These are phyloP conservation scores for Blastobotrys terrestris DNA, from an alignment of 805 yeast genomes.

Conservation along the genomic window DNA sequence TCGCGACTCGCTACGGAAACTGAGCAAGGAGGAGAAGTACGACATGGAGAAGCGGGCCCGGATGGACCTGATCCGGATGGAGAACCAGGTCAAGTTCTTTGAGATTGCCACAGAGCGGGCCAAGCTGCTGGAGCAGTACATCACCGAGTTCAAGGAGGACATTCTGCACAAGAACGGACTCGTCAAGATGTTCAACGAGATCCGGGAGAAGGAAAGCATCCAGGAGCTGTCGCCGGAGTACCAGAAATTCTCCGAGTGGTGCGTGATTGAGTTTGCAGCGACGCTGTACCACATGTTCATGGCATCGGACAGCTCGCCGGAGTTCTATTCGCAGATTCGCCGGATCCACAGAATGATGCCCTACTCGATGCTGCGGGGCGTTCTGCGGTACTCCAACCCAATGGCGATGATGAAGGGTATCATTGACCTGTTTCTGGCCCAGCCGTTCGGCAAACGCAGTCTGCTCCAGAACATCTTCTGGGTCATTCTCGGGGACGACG, in stretches of 20 bases:
- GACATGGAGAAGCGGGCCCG: slow-evolving; percentile 57
- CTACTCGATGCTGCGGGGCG: slow-evolving; percentile 66
- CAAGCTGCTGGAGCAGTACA: slow-evolving; percentile 45
- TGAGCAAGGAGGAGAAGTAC: slow-evolving; percentile 38
- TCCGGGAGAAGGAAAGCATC: slow-evolving; percentile 49
- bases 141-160: slow-evolving; percentile 53
- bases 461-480: slow-evolving; percentile 70
- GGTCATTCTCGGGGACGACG: slow-evolving; percentile 67
- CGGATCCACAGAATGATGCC: slow-evolving; percentile 76
- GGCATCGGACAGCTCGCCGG: slow-evolving; percentile 76
- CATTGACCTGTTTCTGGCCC: slow-evolving; percentile 78
- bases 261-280: slow-evolving; percentile 76
- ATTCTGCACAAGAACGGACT: slow-evolving; percentile 52
- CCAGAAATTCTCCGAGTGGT: slow-evolving; percentile 70
- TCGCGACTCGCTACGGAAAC: slow-evolving; percentile 32
- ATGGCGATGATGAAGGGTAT: slow-evolving; percentile 72
- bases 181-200: slow-evolving; percentile 54
- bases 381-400: slow-evolving; percentile 81
- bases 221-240: slow-evolving; percentile 60
- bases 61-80: slow-evolving; percentile 54
- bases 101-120: slow-evolving; percentile 58
- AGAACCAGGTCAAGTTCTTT: slow-evolving; percentile 68
- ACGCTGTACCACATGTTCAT: slow-evolving; percentile 74
- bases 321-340: slow-evolving; percentile 61
- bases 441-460: slow-evolving; percentile 61